These are phyloP conservation scores for Lepidium africanum DNA, from an alignment of 345 rosid genomes.

Conservation along the genomic window DNA sequence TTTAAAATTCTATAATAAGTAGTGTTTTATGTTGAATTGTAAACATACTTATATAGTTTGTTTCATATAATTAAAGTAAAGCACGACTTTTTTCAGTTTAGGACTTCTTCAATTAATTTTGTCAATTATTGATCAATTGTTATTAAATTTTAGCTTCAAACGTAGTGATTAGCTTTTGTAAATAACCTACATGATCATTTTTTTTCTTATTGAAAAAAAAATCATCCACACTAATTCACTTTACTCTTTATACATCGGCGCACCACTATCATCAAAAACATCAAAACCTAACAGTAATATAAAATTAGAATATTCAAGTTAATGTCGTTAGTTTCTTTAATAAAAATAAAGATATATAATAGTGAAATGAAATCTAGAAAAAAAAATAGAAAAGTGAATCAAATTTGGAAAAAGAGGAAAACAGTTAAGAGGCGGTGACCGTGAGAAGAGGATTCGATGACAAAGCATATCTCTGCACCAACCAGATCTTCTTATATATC, in stretches of 20 bases:
- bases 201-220: slow-evolving; percentile 3
- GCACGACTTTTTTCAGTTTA: background rate
- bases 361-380: background rate
- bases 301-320: background rate
- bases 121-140: background rate
- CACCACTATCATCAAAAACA: slow-evolving; percentile 12
- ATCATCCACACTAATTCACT: slow-evolving; percentile 15
- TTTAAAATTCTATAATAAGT: background rate
- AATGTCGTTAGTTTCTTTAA: background rate
- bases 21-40: background rate
- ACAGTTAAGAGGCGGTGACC: slow-evolving; percentile 4
- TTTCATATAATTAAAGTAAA: background rate
- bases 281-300: slow-evolving; percentile 11
- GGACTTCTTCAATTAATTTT: background rate
- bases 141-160: background rate
- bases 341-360: background rate
- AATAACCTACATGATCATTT: background rate
- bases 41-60: background rate
- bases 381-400: background rate
- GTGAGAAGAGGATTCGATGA: slow-evolving; percentile 8
- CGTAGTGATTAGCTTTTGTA: background rate
- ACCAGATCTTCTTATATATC: slow-evolving; percentile 14
- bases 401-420: background rate
- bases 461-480: slow-evolving; percentile 23
- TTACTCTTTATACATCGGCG: slow-evolving; percentile 22